Evolutionary conservation across 202 grass and related monocot genomes (phyloP), one percentile per base, ranked within the genome.

Genomic region (Bolboschoenoplectus hybrid): DNA sequence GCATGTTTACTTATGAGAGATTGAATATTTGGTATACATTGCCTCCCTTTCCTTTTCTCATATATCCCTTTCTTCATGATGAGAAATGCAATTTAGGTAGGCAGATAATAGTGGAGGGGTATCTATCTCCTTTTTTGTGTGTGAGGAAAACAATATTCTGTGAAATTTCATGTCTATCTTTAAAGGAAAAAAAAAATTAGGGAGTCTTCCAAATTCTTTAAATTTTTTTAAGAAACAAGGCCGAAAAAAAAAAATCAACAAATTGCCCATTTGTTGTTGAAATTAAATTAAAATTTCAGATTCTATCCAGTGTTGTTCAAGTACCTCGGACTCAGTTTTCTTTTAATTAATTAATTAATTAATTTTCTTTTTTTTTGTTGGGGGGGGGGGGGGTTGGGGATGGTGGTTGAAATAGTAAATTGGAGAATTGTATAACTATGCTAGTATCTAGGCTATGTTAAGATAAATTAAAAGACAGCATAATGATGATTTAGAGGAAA

Each of bases 61-160:
- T 51, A 66, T n/a, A 70, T 84, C 65, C 49, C 63, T 84, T 84
- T 84, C 82, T 58, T 70, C 82, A 57, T 56, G 82, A 84, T 55
- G 1, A 70, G 66, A 52, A 68, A 84, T 55, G 41, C 47, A 84
- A 70, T 71, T 71, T 58, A 72, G 82, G 65, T 84, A 52, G 35
- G 74, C 60, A 82, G 19, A 81, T 82, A 66, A 66, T 64, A 82
- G 80, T 83, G 81, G 81, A 63, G 44, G 60, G n/a, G n/a, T 80
- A 61, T 43, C 38, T 80, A 7, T 80, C 76, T 61, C 53, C 76
- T 16, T 80, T 52, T 52, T 51, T 80, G 55, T 16, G 53, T 34
- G 8, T 60, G 75, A 19, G 35, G 17, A 60, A 80, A 9, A 79
- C 9, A 79, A 49, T n/a, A 39, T 17, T 26, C 69, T n/a, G 44